These are phyloP conservation scores for Phylloporus rhodoxanthus DNA, from an alignment of 768 basidiomycete genomes.

Conservation along the genomic window DNA sequence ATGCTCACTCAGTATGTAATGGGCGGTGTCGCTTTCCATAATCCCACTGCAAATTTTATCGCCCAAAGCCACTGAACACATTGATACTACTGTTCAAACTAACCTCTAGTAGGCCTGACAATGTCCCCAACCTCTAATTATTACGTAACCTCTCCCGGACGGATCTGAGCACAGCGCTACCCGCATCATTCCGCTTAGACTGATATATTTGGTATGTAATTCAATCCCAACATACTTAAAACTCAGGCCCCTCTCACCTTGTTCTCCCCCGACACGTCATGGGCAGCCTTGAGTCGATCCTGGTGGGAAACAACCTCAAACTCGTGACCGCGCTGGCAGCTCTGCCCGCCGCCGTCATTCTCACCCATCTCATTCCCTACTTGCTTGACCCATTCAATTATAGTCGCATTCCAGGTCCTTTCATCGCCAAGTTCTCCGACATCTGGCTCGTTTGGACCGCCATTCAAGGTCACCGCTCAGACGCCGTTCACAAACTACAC, in stretches of 20 bases:
- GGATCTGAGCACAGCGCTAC: too few species aligned
- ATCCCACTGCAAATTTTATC: too few species aligned
- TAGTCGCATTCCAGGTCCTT: constrained; percentile 61
- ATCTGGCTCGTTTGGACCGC: constrained; percentile 64
- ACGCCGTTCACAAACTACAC: constrained; percentile 69
- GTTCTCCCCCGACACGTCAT: too few species aligned
- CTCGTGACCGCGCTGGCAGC: constrained; percentile 6
- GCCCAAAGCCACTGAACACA: too few species aligned
- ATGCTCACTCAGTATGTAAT: too few species aligned
- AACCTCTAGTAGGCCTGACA: too few species aligned
- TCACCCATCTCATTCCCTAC: constrained; percentile 41
- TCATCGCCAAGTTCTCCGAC: constrained; percentile 65
- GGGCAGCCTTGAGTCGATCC: constrained; percentile 12
- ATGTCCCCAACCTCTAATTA: too few species aligned
- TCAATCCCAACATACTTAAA: background rate
- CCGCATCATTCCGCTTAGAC: too few species aligned
- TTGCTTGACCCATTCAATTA: constrained; percentile 55
- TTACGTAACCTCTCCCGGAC: too few species aligned
- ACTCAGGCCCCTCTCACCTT: too few species aligned
- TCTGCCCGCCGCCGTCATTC: constrained; percentile 14
- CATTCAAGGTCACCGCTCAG: constrained; percentile 68
- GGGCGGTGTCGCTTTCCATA: too few species aligned
- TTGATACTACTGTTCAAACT: too few species aligned
- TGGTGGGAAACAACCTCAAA: background rate
- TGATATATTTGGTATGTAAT: background rate